Evolutionary conservation across 2,329 filamentous ascomycete genomes (phyloP).

Genomic region (Aspergillus versicolor): DNA sequence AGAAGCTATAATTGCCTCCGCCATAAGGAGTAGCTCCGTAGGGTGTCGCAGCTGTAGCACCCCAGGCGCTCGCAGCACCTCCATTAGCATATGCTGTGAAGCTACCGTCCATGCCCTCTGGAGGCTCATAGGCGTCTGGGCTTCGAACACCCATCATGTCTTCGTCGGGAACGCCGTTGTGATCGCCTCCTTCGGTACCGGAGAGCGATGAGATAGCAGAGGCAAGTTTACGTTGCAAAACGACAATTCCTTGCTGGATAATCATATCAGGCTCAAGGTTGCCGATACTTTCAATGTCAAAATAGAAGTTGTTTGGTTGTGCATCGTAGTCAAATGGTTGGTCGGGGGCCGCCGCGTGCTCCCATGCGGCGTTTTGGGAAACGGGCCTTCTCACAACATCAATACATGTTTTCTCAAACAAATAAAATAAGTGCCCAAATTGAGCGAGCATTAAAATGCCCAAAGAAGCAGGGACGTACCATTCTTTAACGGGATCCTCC

Average conservation of each 20-base stretch:
- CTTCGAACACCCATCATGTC: constrained; percentile 51
- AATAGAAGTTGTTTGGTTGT: constrained; percentile 81
- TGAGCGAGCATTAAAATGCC: neutral
- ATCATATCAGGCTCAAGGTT: constrained; percentile 87
- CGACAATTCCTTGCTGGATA: constrained; percentile 82
- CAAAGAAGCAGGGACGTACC: constrained; percentile 55
- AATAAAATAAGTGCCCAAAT: neutral
- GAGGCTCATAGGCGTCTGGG: constrained; percentile 50
- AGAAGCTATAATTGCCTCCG: constrained; percentile 29
- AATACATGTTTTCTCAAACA: neutral
- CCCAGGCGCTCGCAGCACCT: constrained; percentile 62
- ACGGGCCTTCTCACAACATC: constrained; percentile 30
- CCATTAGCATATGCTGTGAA: constrained; percentile 46
- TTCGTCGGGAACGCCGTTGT: constrained; percentile 49
- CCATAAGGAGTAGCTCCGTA: constrained; percentile 49
- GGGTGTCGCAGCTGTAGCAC: constrained; percentile 59
- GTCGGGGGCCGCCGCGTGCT: constrained; percentile 74
- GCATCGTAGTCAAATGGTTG: constrained; percentile 91
- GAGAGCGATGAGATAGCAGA: constrained; percentile 67
- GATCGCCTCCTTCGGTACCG: constrained; percentile 54
- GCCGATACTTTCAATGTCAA: constrained; percentile 87
- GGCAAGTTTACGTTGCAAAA: constrained; percentile 87
- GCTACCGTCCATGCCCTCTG: constrained; percentile 44
- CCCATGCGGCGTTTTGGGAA: constrained; percentile 61
- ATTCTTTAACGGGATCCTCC: constrained; percentile 76